phyloP scores from a whole-genome alignment of 2,329 filamentous ascomycete species.

The Lizonia empirigonia region DNA sequence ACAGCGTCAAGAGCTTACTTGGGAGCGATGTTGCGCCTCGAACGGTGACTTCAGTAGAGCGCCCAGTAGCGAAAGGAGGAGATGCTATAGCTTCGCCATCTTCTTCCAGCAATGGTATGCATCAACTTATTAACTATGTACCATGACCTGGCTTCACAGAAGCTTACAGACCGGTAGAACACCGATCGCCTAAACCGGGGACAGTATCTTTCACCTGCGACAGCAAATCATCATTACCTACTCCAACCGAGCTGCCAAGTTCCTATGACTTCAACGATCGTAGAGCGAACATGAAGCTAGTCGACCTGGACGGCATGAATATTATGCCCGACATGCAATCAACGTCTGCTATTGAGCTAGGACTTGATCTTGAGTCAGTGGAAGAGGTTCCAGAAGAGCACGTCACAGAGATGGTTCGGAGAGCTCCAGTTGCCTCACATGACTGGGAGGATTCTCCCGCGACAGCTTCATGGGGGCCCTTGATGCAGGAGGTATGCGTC shows the following conservation, averaged over 20 bases:
- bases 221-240: slow-evolving; percentile 22
- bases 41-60: slow-evolving; percentile 7
- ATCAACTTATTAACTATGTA: slow-evolving; percentile 6
- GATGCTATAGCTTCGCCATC: slow-evolving; percentile 23
- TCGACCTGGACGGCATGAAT: slow-evolving; percentile 45
- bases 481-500: slow-evolving; percentile 33
- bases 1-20: slow-evolving; percentile 42
- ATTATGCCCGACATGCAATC: slow-evolving; percentile 23
- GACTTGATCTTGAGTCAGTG: slow-evolving; percentile 24
- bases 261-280: slow-evolving; percentile 24
- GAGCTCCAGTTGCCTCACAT: slow-evolving; percentile 18
- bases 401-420: slow-evolving; percentile 12
- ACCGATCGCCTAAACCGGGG: slow-evolving; percentile 28
- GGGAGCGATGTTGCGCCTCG: slow-evolving; percentile 30
- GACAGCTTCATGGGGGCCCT: slow-evolving; percentile 36
- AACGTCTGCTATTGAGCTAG: slow-evolving; percentile 12
- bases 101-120: slow-evolving; percentile 35
- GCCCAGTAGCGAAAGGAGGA: slow-evolving; percentile 7
- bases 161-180: slow-evolving; percentile 37
- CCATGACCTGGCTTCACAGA: slow-evolving; percentile 11
- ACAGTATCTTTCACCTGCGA: slow-evolving; percentile 23
- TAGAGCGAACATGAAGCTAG: slow-evolving; percentile 4
- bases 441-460: slow-evolving; percentile 26
- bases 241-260: slow-evolving; percentile 14
- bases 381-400: slow-evolving; percentile 19